Conservation (phyloP, 1,284 basidiomycete species). For the Athelia psychrophila region DNA sequence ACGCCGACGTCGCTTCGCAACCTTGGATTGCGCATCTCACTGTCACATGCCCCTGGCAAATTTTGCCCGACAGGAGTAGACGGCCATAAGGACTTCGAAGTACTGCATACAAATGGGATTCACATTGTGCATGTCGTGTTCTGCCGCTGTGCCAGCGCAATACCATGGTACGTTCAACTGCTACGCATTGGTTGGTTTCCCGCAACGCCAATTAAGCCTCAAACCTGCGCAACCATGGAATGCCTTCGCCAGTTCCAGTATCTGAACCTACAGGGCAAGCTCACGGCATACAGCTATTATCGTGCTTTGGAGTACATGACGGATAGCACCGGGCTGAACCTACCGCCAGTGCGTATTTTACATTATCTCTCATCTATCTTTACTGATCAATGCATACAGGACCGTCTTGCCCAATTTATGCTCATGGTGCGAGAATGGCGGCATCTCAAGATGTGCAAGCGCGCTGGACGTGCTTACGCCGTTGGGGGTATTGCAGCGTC, state of each 20-base stretch:
- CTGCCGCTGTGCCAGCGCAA: slow-evolving; percentile 1
- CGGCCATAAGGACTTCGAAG: neutral
- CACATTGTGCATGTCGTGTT: neutral
- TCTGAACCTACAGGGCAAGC: neutral
- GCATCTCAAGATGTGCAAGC: neutral
- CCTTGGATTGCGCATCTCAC: too few relatives aligned
- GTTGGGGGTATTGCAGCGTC: neutral
- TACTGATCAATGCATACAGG: too few relatives aligned
- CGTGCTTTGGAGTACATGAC: neutral
- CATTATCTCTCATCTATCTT: too few relatives aligned
- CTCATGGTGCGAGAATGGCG: neutral
- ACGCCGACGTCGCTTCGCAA: too few relatives aligned
- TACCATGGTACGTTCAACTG: slow-evolving; percentile 11
- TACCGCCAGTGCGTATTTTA: neutral
- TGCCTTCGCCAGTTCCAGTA: neutral
- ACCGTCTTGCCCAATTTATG: neutral
- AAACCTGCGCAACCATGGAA: neutral
- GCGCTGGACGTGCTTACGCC: neutral
- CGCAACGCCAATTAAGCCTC: neutral
- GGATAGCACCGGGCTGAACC: neutral
- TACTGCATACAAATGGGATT: neutral
- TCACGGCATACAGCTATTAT: neutral
- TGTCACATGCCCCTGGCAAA: too few relatives aligned
- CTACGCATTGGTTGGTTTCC: slow-evolving; percentile 17
- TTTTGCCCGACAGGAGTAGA: neutral